Evolutionary conservation across 768 basidiomycete genomes (phyloP).

Genomic region (Podaxis carcinomalis): DNA sequence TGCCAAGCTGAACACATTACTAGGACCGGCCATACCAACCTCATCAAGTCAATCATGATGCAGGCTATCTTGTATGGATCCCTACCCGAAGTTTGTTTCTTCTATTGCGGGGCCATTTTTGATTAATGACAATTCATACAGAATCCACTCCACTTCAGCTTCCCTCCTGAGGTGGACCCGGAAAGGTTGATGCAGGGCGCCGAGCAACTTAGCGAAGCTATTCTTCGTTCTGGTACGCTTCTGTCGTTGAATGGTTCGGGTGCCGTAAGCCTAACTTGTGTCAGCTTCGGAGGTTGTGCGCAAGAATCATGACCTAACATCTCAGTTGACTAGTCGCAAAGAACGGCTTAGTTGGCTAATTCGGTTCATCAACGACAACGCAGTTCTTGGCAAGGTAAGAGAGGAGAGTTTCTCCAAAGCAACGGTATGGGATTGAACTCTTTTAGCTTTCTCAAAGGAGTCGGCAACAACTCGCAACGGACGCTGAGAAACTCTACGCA

Average conservation of each 20-base stretch:
- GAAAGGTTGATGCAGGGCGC: constrained; percentile 78
- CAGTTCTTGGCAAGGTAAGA: constrained; percentile 64
- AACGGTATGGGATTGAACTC: background rate
- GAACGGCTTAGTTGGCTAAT: constrained; percentile 83
- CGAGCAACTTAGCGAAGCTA: constrained; percentile 65
- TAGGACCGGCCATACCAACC: constrained; percentile 59
- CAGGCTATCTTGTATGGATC: constrained; percentile 80
- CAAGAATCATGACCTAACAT: constrained; percentile 74
- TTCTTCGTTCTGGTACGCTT: constrained; percentile 65
- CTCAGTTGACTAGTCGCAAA: constrained; percentile 72
- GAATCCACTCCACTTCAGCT: constrained; percentile 79
- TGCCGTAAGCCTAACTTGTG: background rate
- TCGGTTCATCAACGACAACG: constrained; percentile 84
- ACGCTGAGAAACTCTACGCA: constrained; percentile 86
- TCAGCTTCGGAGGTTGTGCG: constrained; percentile 65
- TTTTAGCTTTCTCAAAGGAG: constrained; percentile 74
- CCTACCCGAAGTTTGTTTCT: constrained; percentile 48
- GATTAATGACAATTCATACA: constrained; percentile 20
- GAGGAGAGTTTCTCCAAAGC: constrained; percentile 3
- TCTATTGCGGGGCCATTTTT: background rate
- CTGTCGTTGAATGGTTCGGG: background rate
- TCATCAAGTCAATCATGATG: constrained; percentile 77
- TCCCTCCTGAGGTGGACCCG: constrained; percentile 75
- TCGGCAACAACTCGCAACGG: constrained; percentile 68
- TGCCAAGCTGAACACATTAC: background rate